A percentile compares a stretch with the other conserved stretches of the same genome.
These are phyloP conservation scores for Pythium brachiatum DNA, from an alignment of 352 stramenopile species.

Conservation along the genomic window DNA sequence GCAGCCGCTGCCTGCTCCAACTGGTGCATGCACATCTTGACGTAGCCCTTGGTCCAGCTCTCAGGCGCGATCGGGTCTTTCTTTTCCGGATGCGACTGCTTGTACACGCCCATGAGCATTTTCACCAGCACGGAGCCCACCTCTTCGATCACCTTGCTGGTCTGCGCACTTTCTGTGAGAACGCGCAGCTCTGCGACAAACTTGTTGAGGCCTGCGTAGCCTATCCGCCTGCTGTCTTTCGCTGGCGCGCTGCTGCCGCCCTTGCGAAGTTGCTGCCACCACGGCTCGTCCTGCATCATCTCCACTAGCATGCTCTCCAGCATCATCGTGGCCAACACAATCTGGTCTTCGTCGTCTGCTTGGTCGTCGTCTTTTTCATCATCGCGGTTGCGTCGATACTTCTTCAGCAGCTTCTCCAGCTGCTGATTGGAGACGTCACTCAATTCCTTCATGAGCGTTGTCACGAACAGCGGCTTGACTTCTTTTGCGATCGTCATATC, in stretches of 20 bases:
- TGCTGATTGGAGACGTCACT: constrained; percentile 49
- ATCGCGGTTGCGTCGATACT: constrained; percentile 24
- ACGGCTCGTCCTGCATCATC: constrained; percentile 57
- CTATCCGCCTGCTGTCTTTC: constrained; percentile 41
- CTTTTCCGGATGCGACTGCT: constrained; percentile 53
- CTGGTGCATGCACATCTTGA: constrained; percentile 33
- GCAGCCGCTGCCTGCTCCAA: constrained; percentile 20
- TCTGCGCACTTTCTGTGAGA: constrained; percentile 36
- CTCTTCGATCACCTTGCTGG: constrained; percentile 35
- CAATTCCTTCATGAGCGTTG: constrained; percentile 51
- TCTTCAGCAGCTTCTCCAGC: constrained; percentile 50
- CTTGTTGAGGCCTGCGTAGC: constrained; percentile 61
- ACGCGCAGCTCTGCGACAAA: constrained; percentile 66
- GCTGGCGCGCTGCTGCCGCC: not conserved
- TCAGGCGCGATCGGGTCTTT: constrained; percentile 34
- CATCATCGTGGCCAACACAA: constrained; percentile 43
- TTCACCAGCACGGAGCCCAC: constrained; percentile 32
- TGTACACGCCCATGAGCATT: constrained; percentile 50
- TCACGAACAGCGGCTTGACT: constrained; percentile 45
- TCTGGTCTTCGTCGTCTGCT: constrained; percentile 20
- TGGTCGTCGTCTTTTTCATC: constrained; percentile 20
- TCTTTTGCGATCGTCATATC: constrained; percentile 30
- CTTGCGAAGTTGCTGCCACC: constrained; percentile 54
- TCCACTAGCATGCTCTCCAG: constrained; percentile 48
- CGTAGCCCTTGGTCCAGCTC: constrained; percentile 36